A percentile compares a stretch with the other conserved stretches of the same genome.
phyloP scores from a whole-genome alignment of 257 asterid species.

The Scutellaria minor region DNA sequence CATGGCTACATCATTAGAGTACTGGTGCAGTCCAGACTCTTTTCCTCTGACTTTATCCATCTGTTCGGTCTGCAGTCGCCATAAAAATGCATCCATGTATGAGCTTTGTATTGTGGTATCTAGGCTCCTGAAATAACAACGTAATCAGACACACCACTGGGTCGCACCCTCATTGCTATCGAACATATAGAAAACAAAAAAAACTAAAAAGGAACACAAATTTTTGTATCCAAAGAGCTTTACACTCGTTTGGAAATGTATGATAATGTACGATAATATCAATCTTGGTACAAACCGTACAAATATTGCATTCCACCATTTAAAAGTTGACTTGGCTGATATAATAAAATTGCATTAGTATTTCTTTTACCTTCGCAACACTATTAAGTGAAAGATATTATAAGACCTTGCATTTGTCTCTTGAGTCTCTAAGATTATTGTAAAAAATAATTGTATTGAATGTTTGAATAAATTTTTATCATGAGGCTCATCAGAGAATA shows the following conservation, averaged over 20 bases:
- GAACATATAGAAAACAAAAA: neutral
- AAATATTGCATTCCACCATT: conserved; percentile 10
- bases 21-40: conserved; percentile 81
- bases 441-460: no score
- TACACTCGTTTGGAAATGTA: neutral
- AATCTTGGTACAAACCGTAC: neutral
- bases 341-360: no score
- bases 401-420: no score
- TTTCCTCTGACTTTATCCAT: conserved; percentile 61
- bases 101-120: conserved; percentile 67
- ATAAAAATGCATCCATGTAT: conserved; percentile 82
- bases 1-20: conserved; percentile 88
- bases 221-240: neutral
- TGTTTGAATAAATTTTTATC: no score
- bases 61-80: conserved; percentile 79
- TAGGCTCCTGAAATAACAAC: conserved; percentile 62
- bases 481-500: no score
- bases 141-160: conserved; percentile 15
- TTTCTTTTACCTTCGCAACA: neutral
- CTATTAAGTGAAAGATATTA: neutral
- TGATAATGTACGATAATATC: neutral
- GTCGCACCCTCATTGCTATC: neutral
- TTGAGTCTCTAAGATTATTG: no score
- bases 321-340: neutral
- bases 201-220: neutral